These are phyloP conservation scores for Cornus kousa DNA, from an alignment of 148 eudicot species.

Conservation along the genomic window DNA sequence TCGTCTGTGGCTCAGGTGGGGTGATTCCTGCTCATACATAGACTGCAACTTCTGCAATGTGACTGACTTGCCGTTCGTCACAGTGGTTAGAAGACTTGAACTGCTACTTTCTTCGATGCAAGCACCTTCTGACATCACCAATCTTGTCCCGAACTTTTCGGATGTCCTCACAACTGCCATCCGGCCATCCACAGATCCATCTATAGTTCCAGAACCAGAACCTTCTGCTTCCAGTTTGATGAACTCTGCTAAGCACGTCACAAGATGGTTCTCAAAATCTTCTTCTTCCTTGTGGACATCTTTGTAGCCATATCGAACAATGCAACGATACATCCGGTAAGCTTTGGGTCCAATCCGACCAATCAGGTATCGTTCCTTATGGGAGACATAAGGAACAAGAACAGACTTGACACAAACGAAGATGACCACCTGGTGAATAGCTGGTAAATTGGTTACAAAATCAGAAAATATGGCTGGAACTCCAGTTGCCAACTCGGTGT, in stretches of 20 bases:
- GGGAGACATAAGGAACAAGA: conserved; percentile 42
- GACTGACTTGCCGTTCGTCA: conserved; percentile 24
- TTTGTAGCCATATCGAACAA: conserved; percentile 50
- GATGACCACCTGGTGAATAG: conserved; percentile 50
- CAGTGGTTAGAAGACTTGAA: neutral
- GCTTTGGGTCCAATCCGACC: conserved; percentile 48
- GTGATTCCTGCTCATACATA: conserved; percentile 25
- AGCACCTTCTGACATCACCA: conserved; percentile 20
- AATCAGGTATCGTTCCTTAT: conserved; percentile 42
- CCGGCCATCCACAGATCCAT: conserved; percentile 28
- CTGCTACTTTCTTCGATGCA: conserved; percentile 8
- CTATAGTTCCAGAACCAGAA: neutral
- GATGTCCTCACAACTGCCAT: conserved; percentile 50
- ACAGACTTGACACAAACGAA: conserved; percentile 46
- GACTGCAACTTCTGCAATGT: conserved; percentile 27
- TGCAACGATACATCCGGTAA: conserved; percentile 48
- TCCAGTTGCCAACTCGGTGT: conserved; percentile 46
- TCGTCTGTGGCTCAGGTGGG: conserved; percentile 19
- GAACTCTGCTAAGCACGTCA: conserved; percentile 46
- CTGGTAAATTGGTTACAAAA: conserved; percentile 49
- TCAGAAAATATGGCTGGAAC: conserved; percentile 49
- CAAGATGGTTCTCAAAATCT: conserved; percentile 44
- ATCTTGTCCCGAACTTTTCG: conserved; percentile 43
- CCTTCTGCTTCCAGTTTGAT: conserved; percentile 50
- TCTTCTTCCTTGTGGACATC: conserved; percentile 33